Conservation (phyloP, 2,329 filamentous ascomycete genomes). For the Fusarium begoniae region DNA sequence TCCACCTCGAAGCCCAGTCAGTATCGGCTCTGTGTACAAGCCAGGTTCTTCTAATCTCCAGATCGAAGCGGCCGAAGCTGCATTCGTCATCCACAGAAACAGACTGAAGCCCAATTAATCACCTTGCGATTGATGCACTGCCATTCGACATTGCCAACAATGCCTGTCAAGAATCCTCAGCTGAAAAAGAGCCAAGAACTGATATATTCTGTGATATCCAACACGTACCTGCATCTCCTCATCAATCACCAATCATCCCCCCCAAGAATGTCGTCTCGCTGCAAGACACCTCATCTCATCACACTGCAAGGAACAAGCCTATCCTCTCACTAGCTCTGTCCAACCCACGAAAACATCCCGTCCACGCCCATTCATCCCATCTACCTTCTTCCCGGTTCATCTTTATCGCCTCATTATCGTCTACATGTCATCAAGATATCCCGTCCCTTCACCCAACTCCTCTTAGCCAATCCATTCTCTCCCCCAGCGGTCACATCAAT, state of each 20-base stretch:
- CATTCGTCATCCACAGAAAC: accelerated
- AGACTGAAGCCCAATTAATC: not conserved
- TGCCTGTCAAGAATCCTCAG: not conserved
- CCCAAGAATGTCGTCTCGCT: not conserved
- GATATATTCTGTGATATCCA: not conserved
- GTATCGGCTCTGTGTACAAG: not conserved
- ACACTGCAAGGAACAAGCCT: conserved; percentile 3
- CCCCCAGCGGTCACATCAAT: not conserved
- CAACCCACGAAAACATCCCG: not conserved
- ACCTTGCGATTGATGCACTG: not conserved
- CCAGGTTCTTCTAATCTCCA: not conserved
- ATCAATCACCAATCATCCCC: not conserved
- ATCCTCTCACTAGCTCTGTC: not conserved
- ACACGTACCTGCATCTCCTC: not conserved
- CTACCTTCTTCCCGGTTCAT: not conserved
- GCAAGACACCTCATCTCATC: not conserved
- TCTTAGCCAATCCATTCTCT: not conserved
- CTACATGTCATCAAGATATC: not conserved
- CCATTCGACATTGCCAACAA: not conserved
- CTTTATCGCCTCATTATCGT: conserved; percentile 2
- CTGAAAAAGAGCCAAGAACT: not conserved
- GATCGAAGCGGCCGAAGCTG: not conserved
- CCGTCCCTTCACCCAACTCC: not conserved
- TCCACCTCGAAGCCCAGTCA: not conserved
- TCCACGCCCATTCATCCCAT: not conserved